Evolutionary conservation across 352 stramenopile genomes (phyloP), one percentile per base, ranked within the genome.

Genomic region (Pythium aquatile): DNA sequence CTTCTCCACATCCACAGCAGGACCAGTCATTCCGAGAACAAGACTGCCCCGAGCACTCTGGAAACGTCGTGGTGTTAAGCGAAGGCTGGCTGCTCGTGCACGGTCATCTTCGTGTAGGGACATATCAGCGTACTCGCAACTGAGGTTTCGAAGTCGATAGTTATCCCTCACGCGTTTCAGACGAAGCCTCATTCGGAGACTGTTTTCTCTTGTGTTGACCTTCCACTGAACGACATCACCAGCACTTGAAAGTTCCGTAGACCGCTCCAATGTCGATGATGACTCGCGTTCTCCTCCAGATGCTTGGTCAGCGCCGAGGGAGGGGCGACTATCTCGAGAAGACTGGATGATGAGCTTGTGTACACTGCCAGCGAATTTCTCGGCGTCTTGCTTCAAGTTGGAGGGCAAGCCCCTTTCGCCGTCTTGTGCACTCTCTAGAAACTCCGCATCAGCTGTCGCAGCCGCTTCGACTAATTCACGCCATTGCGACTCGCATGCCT

Each of bases 291-390:
- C 10, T 20, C 30, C 40, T 28, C n/a, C 16, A 42, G 39, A 42
- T 4, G 53, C 39, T 1, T 42, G 9, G 26, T 35, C 28, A 16
- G 20, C 26, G 6, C 33, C 13, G 8, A 29, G 3, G 1, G 55
- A 17, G 33, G 14, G 32, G 28, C 59, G 65, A 29, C 6, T 54
- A 5, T 65, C 58, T 20, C 60, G 59, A 40, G 58, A 60, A 30
- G 68, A 70, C 24, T 73, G 69, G 33, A 58, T 52, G 32, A 91
- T 81, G 5, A 93, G 65, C 55, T 91, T 90, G 66, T 90, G 85
- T 29, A 90, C 82, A 55, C 85, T 93, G 56, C 82, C 82, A 1
- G 82, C 82, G 74, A 91, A 91, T 42, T 83, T 86, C 64, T 91
- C 82, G 13, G 80, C 76, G n/a, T 81, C 76, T 54, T 86, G 76